Base-by-base conservation (phyloP, 176 grass and related monocot species). In the Tillandsia fasciculata region DNA sequence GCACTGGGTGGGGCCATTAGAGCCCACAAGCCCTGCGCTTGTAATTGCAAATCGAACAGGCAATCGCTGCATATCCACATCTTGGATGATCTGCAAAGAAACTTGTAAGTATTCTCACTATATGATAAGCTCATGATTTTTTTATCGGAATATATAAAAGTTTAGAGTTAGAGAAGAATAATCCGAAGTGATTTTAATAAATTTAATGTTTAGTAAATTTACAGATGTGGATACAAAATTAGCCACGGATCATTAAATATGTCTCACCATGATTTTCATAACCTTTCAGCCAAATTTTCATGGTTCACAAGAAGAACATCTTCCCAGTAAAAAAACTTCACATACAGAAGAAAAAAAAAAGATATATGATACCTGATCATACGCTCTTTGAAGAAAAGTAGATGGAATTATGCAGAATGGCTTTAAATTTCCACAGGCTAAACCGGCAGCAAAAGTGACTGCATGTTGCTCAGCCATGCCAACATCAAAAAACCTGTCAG, bases 401-500 rank as follows among this genome's bases (percentile, higher is more conserved):
- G 88, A 91, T 63, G 85, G 84, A 79, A 91, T 84, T 57, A 91
- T 67, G 66, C 81, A 84, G 57, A 91, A 91, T 70, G 88, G 88
- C 56, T 91, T 91, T 72, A 91, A 74, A 76, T 82, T 78, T 52
- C 88, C 88, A 49, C 84, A 91, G 9, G 81, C 78, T 79, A 87
- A 84, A 76, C 88, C 88, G 23, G 88, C 81, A 24, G 88, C 72
- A 79, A 91, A 91, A 59, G 88, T 87, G 76, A 91, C 79, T 64
- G 85, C 81, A 76, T 91, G 88, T 71, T 91, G 88, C 59, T 91
- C 88, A 2, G 88, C 88, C 3, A 87, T 87, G 49, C 88, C 88
- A 24, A 87, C 52, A 70, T 91, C 81, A 67, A 87, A 91, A 81
- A 87, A 91, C 64, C 88, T 85, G 52, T 91, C 88, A 33, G 85